A percentile compares a stretch with the other conserved stretches of the same genome.
Evolutionary conservation across 257 asterid genomes (phyloP).

Genomic region (Lithospermum erythrorhizon): DNA sequence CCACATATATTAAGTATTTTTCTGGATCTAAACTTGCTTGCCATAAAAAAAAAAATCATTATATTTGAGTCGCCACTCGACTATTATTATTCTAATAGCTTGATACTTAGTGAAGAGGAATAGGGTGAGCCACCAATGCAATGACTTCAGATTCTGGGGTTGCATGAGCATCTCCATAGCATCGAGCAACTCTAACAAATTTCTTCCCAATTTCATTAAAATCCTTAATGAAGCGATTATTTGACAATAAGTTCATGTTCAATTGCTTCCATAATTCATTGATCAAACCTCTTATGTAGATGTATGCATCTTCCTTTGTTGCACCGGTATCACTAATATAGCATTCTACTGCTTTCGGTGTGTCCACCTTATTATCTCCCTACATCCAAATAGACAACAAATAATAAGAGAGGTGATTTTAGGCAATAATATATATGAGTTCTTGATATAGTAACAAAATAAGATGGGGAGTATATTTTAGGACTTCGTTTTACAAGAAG

Average conservation of each 20-base stretch:
- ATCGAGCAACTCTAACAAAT: constrained; percentile 30
- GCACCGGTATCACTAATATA: neutral
- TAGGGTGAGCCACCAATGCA: neutral
- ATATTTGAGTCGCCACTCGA: no score
- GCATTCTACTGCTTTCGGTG: neutral
- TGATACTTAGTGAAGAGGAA: neutral
- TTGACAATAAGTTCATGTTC: constrained; percentile 26
- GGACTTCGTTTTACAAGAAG: no score
- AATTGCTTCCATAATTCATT: constrained; percentile 18
- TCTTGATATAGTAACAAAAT: no score
- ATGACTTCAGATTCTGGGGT: neutral
- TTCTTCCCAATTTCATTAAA: constrained; percentile 24
- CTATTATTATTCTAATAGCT: no score
- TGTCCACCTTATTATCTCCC: neutral
- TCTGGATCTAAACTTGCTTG: no score
- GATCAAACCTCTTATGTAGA: neutral
- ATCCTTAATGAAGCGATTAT: constrained; percentile 12
- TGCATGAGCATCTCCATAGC: constrained; percentile 5
- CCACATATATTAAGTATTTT: no score
- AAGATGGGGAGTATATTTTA: no score
- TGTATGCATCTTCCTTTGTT: neutral
- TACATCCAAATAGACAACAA: no score
- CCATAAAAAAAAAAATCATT: no score
- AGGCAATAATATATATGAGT: no score
- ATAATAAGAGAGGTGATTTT: no score